These are phyloP conservation scores for Fusarium sp. DNA, from an alignment of 2,329 filamentous ascomycete genomes.

Conservation along the genomic window DNA sequence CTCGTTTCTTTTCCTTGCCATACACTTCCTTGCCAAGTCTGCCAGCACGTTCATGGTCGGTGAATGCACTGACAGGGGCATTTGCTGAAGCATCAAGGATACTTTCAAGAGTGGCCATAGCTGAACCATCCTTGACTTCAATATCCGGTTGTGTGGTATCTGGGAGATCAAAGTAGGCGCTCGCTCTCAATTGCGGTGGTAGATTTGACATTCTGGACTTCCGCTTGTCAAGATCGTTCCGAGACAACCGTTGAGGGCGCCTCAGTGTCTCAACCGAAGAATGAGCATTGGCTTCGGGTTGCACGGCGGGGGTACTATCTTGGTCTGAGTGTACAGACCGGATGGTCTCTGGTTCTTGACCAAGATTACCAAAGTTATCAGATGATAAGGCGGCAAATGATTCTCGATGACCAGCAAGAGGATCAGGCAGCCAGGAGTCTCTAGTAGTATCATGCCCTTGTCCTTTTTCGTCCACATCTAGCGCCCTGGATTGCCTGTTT, in stretches of 20 bases:
- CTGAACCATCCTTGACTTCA: conserved; percentile 79
- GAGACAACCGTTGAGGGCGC: conserved; percentile 50
- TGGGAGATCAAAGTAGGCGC: conserved; percentile 85
- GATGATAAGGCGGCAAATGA: conserved; percentile 50
- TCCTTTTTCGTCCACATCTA: conserved; percentile 18
- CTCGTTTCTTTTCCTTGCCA: conserved; percentile 67
- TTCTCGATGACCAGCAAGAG: conserved; percentile 53
- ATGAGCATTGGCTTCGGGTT: conserved; percentile 33
- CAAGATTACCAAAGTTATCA: conserved; percentile 38
- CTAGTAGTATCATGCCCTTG: conserved; percentile 32
- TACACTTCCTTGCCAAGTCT: conserved; percentile 81
- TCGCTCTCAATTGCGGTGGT: conserved; percentile 89
- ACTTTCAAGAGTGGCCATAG: conserved; percentile 87
- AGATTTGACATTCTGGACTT: conserved; percentile 59
- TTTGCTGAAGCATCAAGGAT: conserved; percentile 90
- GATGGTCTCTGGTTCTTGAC: conserved; percentile 27
- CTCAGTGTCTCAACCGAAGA: conserved; percentile 43
- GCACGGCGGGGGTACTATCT: conserved; percentile 10
- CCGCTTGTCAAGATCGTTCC: conserved; percentile 47
- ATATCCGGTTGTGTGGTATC: conserved; percentile 60
- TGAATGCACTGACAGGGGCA: conserved; percentile 91
- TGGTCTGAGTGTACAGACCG: conserved; percentile 34
- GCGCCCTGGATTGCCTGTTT: conserved; percentile 39
- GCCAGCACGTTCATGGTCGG: conserved; percentile 86
- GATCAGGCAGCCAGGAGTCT: conserved; percentile 60